Conservation (phyloP, 495 filamentous ascomycete species). For the Lasiosphaeris hirsuta region DNA sequence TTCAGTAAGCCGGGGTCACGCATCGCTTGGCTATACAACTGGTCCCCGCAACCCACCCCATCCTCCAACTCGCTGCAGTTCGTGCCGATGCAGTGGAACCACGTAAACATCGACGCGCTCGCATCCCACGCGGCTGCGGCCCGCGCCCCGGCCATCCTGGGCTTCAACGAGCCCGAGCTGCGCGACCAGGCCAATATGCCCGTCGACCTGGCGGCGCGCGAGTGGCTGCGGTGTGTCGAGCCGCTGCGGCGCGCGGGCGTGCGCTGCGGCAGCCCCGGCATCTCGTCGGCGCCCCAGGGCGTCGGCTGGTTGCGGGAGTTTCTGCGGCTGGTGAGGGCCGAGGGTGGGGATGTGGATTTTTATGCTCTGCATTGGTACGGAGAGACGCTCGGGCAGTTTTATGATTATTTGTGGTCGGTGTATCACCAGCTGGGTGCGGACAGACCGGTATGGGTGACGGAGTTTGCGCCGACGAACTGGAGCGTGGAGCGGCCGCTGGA, state of each 20-base stretch:
- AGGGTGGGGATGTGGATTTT: constrained; percentile 20
- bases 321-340: constrained; percentile 7
- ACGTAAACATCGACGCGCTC: constrained; percentile 21
- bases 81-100: constrained; percentile 28
- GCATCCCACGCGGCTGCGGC: background rate
- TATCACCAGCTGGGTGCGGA: constrained; percentile 25
- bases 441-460: constrained; percentile 22
- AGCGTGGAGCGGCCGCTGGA: constrained; percentile 12
- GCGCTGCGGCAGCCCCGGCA: constrained; percentile 18
- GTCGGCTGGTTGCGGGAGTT: constrained; percentile 20
- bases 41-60: constrained; percentile 23
- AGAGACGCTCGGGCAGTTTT: constrained; percentile 21
- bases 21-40: constrained; percentile 27
- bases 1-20: constrained; percentile 23
- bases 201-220: constrained; percentile 13
- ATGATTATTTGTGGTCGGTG: constrained; percentile 25
- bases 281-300: constrained; percentile 21
- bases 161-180: constrained; percentile 25
- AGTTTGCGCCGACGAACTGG: constrained; percentile 27
- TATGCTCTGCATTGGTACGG: constrained; percentile 27
- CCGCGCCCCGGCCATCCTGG: background rate
- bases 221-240: constrained; percentile 21
- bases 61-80: constrained; percentile 15
- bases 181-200: constrained; percentile 21
- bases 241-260: constrained; percentile 9